These are phyloP conservation scores for Penicillium brevicompactum DNA, from an alignment of 2,329 filamentous ascomycete species.

Conservation along the genomic window DNA sequence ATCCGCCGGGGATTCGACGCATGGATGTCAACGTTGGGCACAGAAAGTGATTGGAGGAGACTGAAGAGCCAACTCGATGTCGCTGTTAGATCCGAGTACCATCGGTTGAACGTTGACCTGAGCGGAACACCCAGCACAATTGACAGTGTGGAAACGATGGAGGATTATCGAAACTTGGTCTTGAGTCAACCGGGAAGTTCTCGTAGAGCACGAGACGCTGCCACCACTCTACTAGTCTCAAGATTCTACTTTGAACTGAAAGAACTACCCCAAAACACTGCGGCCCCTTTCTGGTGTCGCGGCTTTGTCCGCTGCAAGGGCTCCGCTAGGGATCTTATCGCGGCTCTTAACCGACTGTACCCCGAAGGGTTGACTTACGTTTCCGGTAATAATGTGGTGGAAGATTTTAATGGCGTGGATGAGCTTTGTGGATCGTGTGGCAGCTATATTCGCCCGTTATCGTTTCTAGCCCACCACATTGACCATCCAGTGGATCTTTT, in stretches of 20 bases:
- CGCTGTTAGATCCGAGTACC: too few species aligned
- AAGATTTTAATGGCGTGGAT: background rate
- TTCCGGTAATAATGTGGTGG: background rate
- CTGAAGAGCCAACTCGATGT: too few species aligned
- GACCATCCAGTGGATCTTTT: background rate
- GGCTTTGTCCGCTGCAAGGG: conserved; percentile 20
- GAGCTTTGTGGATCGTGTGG: background rate
- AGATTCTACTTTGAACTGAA: conserved; percentile 18
- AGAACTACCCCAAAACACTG: conserved; percentile 9
- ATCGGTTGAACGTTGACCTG: too few species aligned
- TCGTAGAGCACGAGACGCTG: conserved; percentile 18
- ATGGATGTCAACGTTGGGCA: conserved; percentile 26
- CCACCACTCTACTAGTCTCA: conserved; percentile 16
- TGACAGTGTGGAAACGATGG: conserved; percentile 13
- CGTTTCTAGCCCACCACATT: background rate
- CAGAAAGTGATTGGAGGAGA: conserved; percentile 7
- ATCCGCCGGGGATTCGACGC: conserved; percentile 19
- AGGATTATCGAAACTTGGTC: conserved; percentile 22
- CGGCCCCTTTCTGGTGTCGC: conserved; percentile 14
- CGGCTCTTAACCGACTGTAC: conserved; percentile 16
- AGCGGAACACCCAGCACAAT: too few species aligned
- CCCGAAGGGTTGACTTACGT: conserved; percentile 14
- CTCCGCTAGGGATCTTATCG: conserved; percentile 10
- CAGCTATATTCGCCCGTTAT: background rate
- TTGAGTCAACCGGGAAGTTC: conserved; percentile 14